phyloP scores from a whole-genome alignment of 2,329 filamentous ascomycete species.

The Cordyceps fumosorosea region DNA sequence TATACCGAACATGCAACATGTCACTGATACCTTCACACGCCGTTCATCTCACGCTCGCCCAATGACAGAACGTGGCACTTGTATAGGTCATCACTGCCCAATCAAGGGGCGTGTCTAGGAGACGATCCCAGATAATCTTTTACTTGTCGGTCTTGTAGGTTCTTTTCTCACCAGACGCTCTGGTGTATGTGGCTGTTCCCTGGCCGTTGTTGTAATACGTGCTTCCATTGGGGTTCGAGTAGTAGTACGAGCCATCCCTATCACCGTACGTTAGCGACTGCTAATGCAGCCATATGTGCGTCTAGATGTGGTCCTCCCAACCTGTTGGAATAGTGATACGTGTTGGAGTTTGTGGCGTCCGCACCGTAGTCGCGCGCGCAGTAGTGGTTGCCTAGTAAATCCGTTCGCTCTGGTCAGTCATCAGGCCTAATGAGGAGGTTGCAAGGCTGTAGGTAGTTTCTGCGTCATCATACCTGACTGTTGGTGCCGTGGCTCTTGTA shows the following conservation, averaged over 20 bases:
- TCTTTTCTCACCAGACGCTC: conserved; percentile 30
- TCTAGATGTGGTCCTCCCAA: conserved; percentile 24
- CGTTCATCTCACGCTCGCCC: too few relatives aligned
- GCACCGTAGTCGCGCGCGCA: conserved; percentile 58
- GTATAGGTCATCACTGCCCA: too few relatives aligned
- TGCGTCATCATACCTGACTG: conserved; percentile 43
- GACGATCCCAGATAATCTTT: too few relatives aligned
- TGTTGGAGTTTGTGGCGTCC: conserved; percentile 48
- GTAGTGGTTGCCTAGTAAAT: conserved; percentile 55
- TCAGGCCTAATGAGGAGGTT: not conserved
- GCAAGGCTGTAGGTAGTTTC: not conserved
- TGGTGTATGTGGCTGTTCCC: conserved; percentile 54
- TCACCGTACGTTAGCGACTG: not conserved
- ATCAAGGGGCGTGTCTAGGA: not conserved
- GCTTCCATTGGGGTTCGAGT: conserved; percentile 61
- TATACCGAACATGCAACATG: not conserved
- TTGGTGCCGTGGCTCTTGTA: conserved; percentile 54
- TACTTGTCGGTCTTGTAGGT: not conserved
- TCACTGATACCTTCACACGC: not conserved
- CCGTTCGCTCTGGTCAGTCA: not conserved
- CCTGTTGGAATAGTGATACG: conserved; percentile 63
- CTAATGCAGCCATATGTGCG: not conserved
- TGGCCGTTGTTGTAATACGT: conserved; percentile 60
- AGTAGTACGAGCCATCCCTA: conserved; percentile 65
- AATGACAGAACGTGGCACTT: too few relatives aligned